Evolutionary conservation across 352 stramenopile genomes (phyloP).

Genomic region (Pythium brachiatum): DNA sequence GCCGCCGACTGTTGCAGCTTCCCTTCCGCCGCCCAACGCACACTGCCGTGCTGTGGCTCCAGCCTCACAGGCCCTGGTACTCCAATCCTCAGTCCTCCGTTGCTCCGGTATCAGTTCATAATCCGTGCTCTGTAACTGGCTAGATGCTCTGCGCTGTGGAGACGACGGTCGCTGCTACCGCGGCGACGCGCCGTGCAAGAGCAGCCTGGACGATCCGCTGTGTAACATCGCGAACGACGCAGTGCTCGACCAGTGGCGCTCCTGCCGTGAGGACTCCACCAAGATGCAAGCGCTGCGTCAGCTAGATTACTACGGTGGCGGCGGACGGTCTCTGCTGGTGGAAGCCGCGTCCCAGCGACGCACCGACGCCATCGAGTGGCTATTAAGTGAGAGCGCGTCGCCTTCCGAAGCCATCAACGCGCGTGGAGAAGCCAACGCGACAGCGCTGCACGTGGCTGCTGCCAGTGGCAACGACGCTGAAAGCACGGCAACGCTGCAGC

Average conservation of each 20-base stretch:
- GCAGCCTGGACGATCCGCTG: constrained; percentile 37
- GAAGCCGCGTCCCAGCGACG: constrained; percentile 19
- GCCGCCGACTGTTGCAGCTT: constrained; percentile 36
- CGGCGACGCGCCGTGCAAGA: constrained; percentile 23
- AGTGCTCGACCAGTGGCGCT: constrained; percentile 21
- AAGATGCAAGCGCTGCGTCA: constrained; percentile 28
- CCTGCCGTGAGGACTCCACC: constrained; percentile 22
- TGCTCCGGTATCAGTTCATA: not conserved
- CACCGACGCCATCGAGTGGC: constrained; percentile 19
- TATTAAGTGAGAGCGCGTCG: constrained; percentile 22
- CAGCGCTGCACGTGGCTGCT: constrained; percentile 26
- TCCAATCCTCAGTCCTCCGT: not conserved
- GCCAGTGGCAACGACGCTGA: constrained; percentile 1
- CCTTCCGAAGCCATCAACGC: constrained; percentile 8
- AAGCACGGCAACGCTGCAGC: constrained; percentile 17
- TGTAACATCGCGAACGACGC: constrained; percentile 30
- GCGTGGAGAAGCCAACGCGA: constrained; percentile 20
- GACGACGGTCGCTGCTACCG: constrained; percentile 27
- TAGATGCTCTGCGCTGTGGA: constrained; percentile 31
- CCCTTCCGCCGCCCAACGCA: constrained; percentile 14
- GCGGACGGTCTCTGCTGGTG: constrained; percentile 13
- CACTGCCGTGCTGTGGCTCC: constrained; percentile 29
- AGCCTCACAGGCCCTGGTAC: constrained; percentile 24
- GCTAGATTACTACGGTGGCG: constrained; percentile 24
- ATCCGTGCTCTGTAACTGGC: not conserved